A percentile compares a stretch with the other conserved stretches of the same genome.
Conservation (phyloP, 306 rosid species). For the Senna siamea region DNA sequence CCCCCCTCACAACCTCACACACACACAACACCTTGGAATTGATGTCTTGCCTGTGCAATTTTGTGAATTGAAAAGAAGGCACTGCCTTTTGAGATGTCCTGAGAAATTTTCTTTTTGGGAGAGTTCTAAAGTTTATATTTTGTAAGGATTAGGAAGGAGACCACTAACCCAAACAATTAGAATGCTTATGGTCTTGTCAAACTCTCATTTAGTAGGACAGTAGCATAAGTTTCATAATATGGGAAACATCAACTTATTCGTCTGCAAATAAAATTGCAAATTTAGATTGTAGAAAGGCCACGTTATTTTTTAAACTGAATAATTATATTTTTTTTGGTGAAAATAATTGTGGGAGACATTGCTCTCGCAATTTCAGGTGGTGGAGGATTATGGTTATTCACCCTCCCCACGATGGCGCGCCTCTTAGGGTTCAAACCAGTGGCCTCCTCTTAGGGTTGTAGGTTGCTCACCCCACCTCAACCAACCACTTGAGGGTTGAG, state of each 20-base stretch:
- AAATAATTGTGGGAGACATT: too few species aligned
- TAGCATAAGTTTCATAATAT: neutral
- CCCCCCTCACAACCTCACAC: too few species aligned
- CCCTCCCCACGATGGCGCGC: too few species aligned
- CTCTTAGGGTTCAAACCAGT: too few species aligned
- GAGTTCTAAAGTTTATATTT: neutral
- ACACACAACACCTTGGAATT: too few species aligned
- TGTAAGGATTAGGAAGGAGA: neutral
- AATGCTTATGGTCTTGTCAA: neutral
- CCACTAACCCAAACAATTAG: too few species aligned
- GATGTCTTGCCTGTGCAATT: constrained; percentile 4
- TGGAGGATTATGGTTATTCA: too few species aligned
- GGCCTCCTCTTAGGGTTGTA: too few species aligned
- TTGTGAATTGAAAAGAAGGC: neutral
- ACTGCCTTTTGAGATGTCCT: neutral
- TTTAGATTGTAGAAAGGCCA: neutral
- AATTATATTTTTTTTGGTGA: too few species aligned
- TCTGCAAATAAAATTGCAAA: neutral
- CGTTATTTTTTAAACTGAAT: neutral
- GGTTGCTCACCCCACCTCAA: too few species aligned
- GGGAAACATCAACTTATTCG: neutral
- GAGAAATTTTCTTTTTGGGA: neutral
- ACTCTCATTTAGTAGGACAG: neutral
- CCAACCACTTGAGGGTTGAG: too few species aligned
- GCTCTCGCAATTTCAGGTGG: too few species aligned